Percentiles rank a stretch among this genome's conserved stretches.
Conservation (phyloP, 2,329 filamentous ascomycete genomes). For the Fusarium austroafricanum region DNA sequence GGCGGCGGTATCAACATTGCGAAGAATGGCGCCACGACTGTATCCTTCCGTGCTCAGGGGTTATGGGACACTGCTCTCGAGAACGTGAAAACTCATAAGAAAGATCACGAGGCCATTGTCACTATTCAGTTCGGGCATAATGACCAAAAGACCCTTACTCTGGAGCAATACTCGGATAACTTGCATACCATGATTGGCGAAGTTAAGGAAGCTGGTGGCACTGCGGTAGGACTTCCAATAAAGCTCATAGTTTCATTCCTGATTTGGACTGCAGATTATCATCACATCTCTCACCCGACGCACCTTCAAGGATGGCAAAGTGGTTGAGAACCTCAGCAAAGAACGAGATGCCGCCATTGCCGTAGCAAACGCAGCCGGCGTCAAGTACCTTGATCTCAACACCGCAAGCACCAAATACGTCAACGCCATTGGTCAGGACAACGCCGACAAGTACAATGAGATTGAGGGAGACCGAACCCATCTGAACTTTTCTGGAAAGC, state of each 20-base stretch:
- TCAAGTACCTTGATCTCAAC: constrained; percentile 6
- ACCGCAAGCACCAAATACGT: constrained; percentile 18
- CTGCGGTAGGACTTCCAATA: background rate
- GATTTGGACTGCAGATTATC: background rate
- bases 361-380: background rate
- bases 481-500: constrained; percentile 5
- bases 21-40: constrained; percentile 19
- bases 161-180: constrained; percentile 17
- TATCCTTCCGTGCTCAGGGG: constrained; percentile 7
- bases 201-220: constrained; percentile 13
- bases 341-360: constrained; percentile 16
- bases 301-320: constrained; percentile 11
- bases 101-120: constrained; percentile 8
- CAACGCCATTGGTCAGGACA: constrained; percentile 12
- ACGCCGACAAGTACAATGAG: constrained; percentile 21
- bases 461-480: constrained; percentile 19
- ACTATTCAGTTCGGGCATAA: constrained; percentile 19
- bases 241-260: rapidly evolving
- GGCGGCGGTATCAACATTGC: constrained; percentile 11
- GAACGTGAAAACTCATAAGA: background rate
- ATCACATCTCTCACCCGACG: constrained; percentile 17
- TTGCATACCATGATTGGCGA: constrained; percentile 6
- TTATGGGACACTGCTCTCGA: constrained; percentile 10
- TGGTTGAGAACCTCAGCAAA: constrained; percentile 7
- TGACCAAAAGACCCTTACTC: constrained; percentile 20